Evolutionary conservation across 495 filamentous ascomycete species (phyloP).

Genomic region (Aspergillus panamensis): DNA sequence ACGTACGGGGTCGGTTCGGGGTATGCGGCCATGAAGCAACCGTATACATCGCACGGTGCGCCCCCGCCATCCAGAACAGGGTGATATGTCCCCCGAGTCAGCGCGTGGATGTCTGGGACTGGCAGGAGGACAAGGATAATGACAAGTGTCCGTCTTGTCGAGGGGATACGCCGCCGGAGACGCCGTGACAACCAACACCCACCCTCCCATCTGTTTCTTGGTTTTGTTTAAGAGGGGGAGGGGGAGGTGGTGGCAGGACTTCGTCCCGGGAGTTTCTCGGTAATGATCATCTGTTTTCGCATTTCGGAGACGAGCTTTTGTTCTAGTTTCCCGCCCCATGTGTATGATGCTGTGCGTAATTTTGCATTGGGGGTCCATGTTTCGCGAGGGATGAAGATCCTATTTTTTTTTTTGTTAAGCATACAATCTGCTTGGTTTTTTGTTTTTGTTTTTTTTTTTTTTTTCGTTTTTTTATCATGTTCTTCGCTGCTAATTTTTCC

Average conservation of each 20-base stretch:
- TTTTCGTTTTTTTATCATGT: neutral
- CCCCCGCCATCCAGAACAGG: conserved; percentile 19
- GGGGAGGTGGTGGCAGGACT: neutral
- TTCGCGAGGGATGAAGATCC: conserved; percentile 21
- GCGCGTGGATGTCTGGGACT: conserved; percentile 24
- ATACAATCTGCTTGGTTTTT: neutral
- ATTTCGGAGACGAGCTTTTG: conserved; percentile 16
- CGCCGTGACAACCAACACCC: conserved; percentile 12
- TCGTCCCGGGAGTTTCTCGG: neutral
- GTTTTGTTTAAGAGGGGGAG: neutral
- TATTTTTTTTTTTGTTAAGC: conserved; percentile 3
- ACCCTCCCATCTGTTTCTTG: no score
- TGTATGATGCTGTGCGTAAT: conserved; percentile 17
- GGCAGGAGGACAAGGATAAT: conserved; percentile 24
- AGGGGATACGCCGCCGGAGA: conserved; percentile 23
- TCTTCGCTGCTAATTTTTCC: neutral
- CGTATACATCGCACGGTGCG: conserved; percentile 25
- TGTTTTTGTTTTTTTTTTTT: neutral
- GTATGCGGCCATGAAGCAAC: conserved; percentile 23
- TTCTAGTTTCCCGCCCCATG: conserved; percentile 22
- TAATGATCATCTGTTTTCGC: neutral
- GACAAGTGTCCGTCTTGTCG: conserved; percentile 20
- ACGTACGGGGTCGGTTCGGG: conserved; percentile 22
- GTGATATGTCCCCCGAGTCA: conserved; percentile 22
- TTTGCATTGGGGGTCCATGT: conserved; percentile 22